These are phyloP conservation scores for Russula dissimulans DNA, from an alignment of 768 basidiomycete genomes.

Conservation along the genomic window DNA sequence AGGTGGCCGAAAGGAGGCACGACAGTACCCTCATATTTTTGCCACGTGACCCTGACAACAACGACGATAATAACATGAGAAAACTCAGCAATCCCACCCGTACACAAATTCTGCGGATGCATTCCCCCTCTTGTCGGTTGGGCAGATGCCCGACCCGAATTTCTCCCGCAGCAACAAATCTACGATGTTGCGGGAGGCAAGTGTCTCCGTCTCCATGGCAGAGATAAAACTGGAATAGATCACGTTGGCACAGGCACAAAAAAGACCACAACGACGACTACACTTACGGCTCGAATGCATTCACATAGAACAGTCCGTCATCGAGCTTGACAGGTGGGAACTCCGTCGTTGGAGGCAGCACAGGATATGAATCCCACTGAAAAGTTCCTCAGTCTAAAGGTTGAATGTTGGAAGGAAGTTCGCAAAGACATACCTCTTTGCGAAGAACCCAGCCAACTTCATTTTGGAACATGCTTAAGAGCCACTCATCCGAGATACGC, in stretches of 20 bases:
- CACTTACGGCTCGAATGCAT: constrained; percentile 81
- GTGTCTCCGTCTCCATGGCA: constrained; percentile 91
- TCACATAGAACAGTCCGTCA: constrained; percentile 80
- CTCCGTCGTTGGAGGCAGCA: constrained; percentile 50
- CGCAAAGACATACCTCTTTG: constrained; percentile 48
- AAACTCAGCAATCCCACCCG: neutral
- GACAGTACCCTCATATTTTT: too few relatives aligned
- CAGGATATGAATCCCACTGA: constrained; percentile 77
- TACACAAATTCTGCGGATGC: neutral
- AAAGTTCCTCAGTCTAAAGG: neutral
- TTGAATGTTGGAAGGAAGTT: constrained; percentile 2
- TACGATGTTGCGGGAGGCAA: constrained; percentile 75
- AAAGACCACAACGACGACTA: neutral
- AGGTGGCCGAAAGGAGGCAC: too few relatives aligned
- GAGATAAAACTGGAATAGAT: constrained; percentile 53
- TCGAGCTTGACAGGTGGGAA: constrained; percentile 78
- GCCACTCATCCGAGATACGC: constrained; percentile 57
- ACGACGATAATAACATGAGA: neutral
- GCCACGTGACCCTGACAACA: too few relatives aligned
- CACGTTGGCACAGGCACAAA: neutral
- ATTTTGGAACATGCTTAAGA: constrained; percentile 52
- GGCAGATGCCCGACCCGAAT: constrained; percentile 63
- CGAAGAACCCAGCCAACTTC: constrained; percentile 73
- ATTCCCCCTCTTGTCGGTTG: constrained; percentile 5
- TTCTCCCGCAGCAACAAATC: constrained; percentile 69